These are phyloP conservation scores for Candida pseudocylindracea DNA, from an alignment of 1,139 yeast species.

Conservation along the genomic window DNA sequence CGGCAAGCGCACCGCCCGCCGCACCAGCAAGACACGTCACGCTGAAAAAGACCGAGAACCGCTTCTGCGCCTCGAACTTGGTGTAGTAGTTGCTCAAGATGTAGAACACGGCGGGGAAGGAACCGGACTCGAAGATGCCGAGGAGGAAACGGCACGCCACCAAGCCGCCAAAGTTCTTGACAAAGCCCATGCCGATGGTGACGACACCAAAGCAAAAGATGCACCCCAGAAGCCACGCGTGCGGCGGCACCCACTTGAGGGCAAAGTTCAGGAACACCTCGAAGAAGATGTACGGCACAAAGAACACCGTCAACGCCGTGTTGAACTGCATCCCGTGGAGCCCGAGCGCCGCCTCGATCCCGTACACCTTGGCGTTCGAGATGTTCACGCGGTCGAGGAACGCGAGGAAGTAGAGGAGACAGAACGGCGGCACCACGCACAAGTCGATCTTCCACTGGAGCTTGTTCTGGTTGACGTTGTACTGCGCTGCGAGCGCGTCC, in stretches of 20 bases:
- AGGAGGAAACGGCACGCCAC: conserved; percentile 6
- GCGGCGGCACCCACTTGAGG: conserved; percentile 7
- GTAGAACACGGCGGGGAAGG: conserved; percentile 7
- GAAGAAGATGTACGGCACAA: conserved; percentile 7
- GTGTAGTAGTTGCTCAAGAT: neutral
- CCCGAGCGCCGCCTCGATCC: conserved; percentile 6
- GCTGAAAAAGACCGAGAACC: neutral
- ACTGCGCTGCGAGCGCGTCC: neutral
- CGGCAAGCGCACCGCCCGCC: neutral
- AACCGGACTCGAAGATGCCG: conserved; percentile 6
- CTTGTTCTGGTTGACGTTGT: neutral
- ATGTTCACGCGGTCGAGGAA: conserved; percentile 7
- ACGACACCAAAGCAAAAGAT: conserved; percentile 7
- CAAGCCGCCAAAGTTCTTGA: conserved; percentile 5
- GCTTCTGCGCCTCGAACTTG: conserved; percentile 1
- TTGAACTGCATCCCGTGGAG: conserved; percentile 7
- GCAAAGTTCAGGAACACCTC: conserved; percentile 6
- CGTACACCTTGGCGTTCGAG: conserved; percentile 8
- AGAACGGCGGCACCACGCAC: neutral
- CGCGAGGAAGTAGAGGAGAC: neutral
- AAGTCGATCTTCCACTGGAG: conserved; percentile 1
- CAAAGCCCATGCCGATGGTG: conserved; percentile 5
- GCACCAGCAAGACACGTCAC: conserved; percentile 1
- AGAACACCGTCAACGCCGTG: conserved; percentile 8
- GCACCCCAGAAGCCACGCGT: conserved; percentile 6